Base-by-base conservation (phyloP, 148 eudicot species). In the Nepenthes mirabilis region DNA sequence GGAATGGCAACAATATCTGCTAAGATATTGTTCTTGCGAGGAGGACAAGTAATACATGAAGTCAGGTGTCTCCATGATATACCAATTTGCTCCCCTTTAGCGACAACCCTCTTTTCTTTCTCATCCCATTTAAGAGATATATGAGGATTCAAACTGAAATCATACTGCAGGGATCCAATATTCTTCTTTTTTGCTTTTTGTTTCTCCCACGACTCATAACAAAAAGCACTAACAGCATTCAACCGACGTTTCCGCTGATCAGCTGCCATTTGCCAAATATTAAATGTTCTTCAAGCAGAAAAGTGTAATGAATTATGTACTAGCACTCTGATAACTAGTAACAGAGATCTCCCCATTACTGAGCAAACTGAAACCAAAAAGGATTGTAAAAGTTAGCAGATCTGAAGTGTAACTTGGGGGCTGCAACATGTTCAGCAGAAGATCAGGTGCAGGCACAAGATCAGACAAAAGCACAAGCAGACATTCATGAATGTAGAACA, bases 121-220 rank as follows among this genome's bases (percentile, higher is more conserved):
- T 80, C 90, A 79, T 93, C 95, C 96, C 99, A 93, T 75, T 80
- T 77, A 11, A 93, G 90, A 68, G 82, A 75, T 34, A 86, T 69
- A 60, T 76, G 80, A 57, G 78, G 66, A 60, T 70, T 83, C 61
- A 62, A 60, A 58, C 74, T 75, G 37, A 75, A 69, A 66, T 77
- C 80, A 68, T 58, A 52, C 34, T 76, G 81, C 7, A 60, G 56
- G 8, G 67, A 61, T 64, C 67, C 71, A 50, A 63, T 36, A 58
- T 80, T 85, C 77, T 82, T 85, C 78, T 71, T 83, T 62, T 87
- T 90, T 5, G 66, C 74, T 66, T 68, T 70, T 60, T 72, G 53
- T 50, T 72, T 71, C 59, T 80, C 84, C 66, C 68, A 73, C 48
- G 65, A 67, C 33, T 66, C 72, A 66, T 72, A 75, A 55, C 75